phyloP scores from a whole-genome alignment of 1,139 yeast genomes.

The Pneumocystis carinii region DNA sequence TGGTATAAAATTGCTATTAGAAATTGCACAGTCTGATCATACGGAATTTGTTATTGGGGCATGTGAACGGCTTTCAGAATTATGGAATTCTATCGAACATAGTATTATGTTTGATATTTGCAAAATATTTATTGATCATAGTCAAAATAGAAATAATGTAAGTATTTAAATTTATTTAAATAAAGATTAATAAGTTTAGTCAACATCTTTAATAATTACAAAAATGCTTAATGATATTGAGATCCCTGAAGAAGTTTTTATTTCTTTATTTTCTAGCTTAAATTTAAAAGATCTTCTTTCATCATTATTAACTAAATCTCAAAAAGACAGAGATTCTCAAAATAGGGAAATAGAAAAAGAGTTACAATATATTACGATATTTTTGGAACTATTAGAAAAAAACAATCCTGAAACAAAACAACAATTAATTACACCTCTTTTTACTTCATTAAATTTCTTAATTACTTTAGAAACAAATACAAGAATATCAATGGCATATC shows the following conservation, averaged over 20 bases:
- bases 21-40: constrained; percentile 31
- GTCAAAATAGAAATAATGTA: not conserved
- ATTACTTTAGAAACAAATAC: constrained; percentile 85
- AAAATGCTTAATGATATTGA: constrained; percentile 37
- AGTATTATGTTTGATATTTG: constrained; percentile 44
- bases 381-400: constrained; percentile 63
- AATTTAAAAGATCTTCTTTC: constrained; percentile 22
- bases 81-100: constrained; percentile 42
- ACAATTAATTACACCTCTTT: constrained; percentile 36
- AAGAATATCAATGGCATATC: constrained; percentile 73
- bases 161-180: not conserved
- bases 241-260: constrained; percentile 35
- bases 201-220: constrained; percentile 22
- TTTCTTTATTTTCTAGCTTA: constrained; percentile 36
- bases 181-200: not conserved
- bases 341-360: not conserved
- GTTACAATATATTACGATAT: constrained; percentile 56
- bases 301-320: not conserved
- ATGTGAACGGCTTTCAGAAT: constrained; percentile 35
- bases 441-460: constrained; percentile 66
- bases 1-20: constrained; percentile 49
- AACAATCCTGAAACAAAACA: constrained; percentile 27
- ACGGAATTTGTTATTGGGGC: constrained; percentile 39
- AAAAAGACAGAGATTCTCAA: not conserved
- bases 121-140: constrained; percentile 40